A percentile compares a stretch with the other conserved stretches of the same genome.
These are phyloP conservation scores for Pyrenophora graminea DNA, from an alignment of 2,329 filamentous ascomycete species.

Conservation along the genomic window DNA sequence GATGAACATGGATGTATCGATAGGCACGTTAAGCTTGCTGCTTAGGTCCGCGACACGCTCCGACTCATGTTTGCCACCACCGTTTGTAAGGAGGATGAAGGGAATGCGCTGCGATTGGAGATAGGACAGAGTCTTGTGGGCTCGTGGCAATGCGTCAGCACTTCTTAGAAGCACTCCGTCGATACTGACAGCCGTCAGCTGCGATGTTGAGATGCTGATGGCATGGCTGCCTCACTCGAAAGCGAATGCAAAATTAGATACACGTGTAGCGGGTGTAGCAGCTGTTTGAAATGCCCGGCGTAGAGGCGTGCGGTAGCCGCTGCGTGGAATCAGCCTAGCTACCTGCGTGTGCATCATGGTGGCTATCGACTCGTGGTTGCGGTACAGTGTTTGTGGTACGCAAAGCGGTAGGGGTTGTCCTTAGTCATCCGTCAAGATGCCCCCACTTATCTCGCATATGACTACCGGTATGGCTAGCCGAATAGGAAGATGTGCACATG, in stretches of 20 bases:
- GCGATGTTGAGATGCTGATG: constrained; percentile 10
- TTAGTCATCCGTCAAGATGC: background rate
- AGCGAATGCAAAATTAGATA: constrained; percentile 62
- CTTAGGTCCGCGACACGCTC: constrained; percentile 73
- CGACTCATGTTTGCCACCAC: constrained; percentile 81
- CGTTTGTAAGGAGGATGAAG: constrained; percentile 95
- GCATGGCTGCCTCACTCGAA: constrained; percentile 55
- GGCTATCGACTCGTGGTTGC: constrained; percentile 1
- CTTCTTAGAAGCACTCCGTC: constrained; percentile 94
- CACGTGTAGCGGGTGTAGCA: constrained; percentile 35
- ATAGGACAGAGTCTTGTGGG: constrained; percentile 71
- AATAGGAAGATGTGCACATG: too few relatives aligned
- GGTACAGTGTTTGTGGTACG: constrained; percentile 1
- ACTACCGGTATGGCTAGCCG: too few relatives aligned
- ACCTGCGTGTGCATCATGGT: constrained; percentile 14
- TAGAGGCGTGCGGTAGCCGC: constrained; percentile 9
- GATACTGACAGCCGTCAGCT: constrained; percentile 61
- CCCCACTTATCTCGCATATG: too few relatives aligned
- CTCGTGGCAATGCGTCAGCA: constrained; percentile 76
- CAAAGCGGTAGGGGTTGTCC: background rate
- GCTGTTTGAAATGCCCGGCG: constrained; percentile 35
- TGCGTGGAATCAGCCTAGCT: constrained; percentile 25
- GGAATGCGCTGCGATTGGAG: constrained; percentile 78
- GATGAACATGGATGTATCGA: constrained; percentile 74
- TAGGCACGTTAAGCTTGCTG: constrained; percentile 64